A percentile compares a stretch with the other conserved stretches of the same genome.
These are phyloP conservation scores for Venturia pyrina DNA, from an alignment of 2,329 filamentous ascomycete species.

Conservation along the genomic window DNA sequence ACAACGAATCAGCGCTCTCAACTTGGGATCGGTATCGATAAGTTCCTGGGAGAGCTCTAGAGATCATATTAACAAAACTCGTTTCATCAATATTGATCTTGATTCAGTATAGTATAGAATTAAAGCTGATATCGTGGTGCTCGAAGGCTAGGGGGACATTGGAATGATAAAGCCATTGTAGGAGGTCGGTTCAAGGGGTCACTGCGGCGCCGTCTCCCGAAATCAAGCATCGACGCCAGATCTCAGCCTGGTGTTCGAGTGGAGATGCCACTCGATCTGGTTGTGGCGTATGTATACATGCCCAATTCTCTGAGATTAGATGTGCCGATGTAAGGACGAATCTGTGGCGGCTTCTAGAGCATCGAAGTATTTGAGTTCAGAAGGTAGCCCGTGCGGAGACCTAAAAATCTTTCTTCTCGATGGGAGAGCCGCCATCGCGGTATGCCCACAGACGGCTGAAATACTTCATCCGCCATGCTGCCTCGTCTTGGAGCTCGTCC, in stretches of 20 bases:
- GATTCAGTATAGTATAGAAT: no score
- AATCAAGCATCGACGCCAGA: neutral
- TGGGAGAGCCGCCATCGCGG: conserved; percentile 47
- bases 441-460: conserved; percentile 54
- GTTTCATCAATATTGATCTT: no score
- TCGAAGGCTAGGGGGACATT: no score
- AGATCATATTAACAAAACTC: no score
- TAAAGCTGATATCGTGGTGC: no score
- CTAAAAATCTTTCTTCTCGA: conserved; percentile 20
- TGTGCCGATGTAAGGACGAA: neutral
- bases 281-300: neutral
- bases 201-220: neutral
- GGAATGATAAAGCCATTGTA: no score
- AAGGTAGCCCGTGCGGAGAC: neutral
- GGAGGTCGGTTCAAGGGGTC: neutral
- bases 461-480: conserved; percentile 44
- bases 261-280: neutral
- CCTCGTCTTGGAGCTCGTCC: neutral
- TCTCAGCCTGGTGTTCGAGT: neutral
- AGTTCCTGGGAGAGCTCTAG: no score
- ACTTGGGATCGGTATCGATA: no score
- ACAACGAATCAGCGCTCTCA: no score
- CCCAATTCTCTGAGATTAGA: neutral
- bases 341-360: neutral
- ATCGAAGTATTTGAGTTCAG: neutral